These are phyloP conservation scores for Monosporozyma siamensis DNA, from an alignment of 805 yeast genomes.

Conservation along the genomic window DNA sequence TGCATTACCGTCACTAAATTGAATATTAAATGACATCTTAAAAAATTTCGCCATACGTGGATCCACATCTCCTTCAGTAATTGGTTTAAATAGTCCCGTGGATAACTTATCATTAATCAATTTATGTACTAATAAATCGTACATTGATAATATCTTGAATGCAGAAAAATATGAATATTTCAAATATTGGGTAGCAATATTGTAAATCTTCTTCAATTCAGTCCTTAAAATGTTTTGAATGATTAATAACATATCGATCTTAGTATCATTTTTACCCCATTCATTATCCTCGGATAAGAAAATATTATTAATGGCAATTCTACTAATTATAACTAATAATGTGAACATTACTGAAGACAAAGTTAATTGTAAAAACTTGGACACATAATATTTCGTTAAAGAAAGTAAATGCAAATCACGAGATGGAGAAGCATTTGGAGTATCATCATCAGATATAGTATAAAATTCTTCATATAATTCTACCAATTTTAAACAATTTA, in stretches of 20 bases:
- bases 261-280: neutral
- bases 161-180: conserved; percentile 26
- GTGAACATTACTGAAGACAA: conserved; percentile 20
- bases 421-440: too few species aligned
- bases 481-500: conserved; percentile 1
- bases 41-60: conserved; percentile 17
- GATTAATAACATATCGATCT: conserved; percentile 9
- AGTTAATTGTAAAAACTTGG: conserved; percentile 22
- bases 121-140: conserved; percentile 21
- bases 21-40: conserved; percentile 18
- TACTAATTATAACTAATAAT: conserved; percentile 17
- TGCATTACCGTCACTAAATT: conserved; percentile 9
- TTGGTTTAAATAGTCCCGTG: conserved; percentile 10
- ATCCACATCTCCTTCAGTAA: conserved; percentile 10
- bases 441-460: conserved; percentile 15
- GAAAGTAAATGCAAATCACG: conserved; percentile 8
- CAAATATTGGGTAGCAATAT: conserved; percentile 18
- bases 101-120: conserved; percentile 19
- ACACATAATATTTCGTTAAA: conserved; percentile 16
- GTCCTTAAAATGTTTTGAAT: conserved; percentile 16
- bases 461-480: conserved; percentile 17
- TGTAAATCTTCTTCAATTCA: conserved; percentile 16
- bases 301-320: conserved; percentile 13
- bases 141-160: conserved; percentile 24
- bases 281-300: conserved; percentile 3